Percentiles rank a stretch among this genome's conserved stretches.
phyloP scores from a whole-genome alignment of 140 eudicot species.

The Anethum foeniculum region DNA sequence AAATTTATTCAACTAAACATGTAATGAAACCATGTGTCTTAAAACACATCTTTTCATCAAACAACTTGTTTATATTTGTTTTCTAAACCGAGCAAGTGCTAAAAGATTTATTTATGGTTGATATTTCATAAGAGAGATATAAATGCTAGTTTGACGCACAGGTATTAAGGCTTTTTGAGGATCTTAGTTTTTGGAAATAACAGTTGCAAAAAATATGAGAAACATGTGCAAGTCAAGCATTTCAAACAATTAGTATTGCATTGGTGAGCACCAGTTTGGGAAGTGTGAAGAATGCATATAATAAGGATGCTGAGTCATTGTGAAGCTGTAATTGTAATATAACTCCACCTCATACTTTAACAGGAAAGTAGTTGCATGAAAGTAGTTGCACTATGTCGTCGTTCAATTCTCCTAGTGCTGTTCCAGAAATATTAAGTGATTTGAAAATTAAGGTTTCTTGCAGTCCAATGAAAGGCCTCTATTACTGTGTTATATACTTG shows the following conservation, averaged over 20 bases:
- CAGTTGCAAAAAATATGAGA: not conserved
- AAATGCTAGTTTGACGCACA: not conserved
- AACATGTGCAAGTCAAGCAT: not conserved
- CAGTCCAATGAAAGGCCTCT: conserved; percentile 95
- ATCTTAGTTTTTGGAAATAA: not conserved
- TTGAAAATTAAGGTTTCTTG: conserved; percentile 16
- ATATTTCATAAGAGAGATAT: not conserved
- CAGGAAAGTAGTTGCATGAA: not conserved
- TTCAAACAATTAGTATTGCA: not conserved
- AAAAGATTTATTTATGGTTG: not conserved
- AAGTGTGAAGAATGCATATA: not conserved
- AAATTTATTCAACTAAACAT: not conserved
- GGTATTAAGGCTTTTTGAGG: not conserved
- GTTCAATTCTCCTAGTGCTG: not conserved
- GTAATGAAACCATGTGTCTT: not conserved
- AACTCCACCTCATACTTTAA: not conserved
- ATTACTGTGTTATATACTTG: conserved; percentile 90
- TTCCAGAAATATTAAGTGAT: not conserved
- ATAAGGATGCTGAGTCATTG: not conserved
- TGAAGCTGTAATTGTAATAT: not conserved
- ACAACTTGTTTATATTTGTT: not conserved
- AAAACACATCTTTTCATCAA: not conserved
- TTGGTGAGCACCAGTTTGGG: too few relatives aligned
- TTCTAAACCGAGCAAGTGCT: not conserved
- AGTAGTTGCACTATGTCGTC: not conserved